phyloP scores from a whole-genome alignment of 257 asterid genomes.

The Nicotiana undulata region DNA sequence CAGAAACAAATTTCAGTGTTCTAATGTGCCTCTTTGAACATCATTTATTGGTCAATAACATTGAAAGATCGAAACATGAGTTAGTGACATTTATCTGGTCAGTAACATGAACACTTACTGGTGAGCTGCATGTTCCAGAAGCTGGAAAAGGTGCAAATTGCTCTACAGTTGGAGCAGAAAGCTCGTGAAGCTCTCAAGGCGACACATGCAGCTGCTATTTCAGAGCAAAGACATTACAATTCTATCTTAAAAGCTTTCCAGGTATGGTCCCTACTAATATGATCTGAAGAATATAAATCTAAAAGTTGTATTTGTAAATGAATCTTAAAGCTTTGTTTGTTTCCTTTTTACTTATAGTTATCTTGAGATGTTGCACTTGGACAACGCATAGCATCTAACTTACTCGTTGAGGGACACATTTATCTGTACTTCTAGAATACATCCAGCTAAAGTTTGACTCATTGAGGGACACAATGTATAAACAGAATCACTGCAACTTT shows the following conservation, averaged over 20 bases:
- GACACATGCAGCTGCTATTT: slow-evolving; percentile 42
- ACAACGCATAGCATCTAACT: neutral
- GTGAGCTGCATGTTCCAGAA: slow-evolving; percentile 33
- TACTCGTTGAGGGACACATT: neutral
- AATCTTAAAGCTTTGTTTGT: neutral
- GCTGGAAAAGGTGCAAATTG: slow-evolving; percentile 45
- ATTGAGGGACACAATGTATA: neutral
- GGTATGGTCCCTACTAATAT: slow-evolving; percentile 24
- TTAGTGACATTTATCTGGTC: neutral
- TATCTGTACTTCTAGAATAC: neutral
- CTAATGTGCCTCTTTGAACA: neutral
- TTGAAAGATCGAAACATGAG: neutral
- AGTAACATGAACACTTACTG: neutral
- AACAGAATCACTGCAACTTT: neutral
- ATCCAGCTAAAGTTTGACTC: neutral
- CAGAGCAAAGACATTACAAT: slow-evolving; percentile 54
- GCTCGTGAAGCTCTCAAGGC: slow-evolving; percentile 35
- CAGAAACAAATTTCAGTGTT: neutral
- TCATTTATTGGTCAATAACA: neutral
- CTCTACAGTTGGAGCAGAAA: slow-evolving; percentile 41
- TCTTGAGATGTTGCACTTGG: neutral
- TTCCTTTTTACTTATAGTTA: neutral
- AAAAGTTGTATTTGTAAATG: neutral
- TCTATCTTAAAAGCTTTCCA: slow-evolving; percentile 58
- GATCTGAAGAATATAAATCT: neutral